These are phyloP conservation scores for Geranomyces variabilis DNA, from an alignment of 192 early-diverging fungal species.

Conservation along the genomic window DNA sequence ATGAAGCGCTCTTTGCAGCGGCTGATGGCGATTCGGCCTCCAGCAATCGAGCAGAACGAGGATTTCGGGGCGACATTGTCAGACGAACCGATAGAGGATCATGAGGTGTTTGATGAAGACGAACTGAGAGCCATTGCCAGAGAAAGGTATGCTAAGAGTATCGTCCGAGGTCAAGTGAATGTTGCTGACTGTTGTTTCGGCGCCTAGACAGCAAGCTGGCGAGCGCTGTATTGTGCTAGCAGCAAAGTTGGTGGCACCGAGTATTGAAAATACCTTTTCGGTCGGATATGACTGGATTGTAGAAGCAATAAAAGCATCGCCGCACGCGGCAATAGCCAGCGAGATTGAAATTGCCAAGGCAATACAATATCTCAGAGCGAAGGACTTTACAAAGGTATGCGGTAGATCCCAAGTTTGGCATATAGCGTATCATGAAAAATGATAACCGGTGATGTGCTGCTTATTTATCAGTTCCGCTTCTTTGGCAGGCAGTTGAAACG, in stretches of 20 bases:
- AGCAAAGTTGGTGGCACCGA: constrained; percentile 59
- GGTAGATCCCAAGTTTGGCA: no score
- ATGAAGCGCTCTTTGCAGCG: constrained; percentile 58
- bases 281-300: constrained; percentile 60
- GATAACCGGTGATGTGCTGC: background rate
- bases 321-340: constrained; percentile 52
- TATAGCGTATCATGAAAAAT: no score
- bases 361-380: constrained; percentile 57
- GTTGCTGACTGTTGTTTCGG: background rate
- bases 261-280: constrained; percentile 46
- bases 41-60: constrained; percentile 52
- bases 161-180: background rate
- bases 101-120: constrained; percentile 64
- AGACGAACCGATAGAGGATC: constrained; percentile 59
- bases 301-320: constrained; percentile 55
- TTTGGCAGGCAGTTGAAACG: constrained; percentile 52
- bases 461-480: background rate
- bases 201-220: constrained; percentile 29
- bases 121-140: constrained; percentile 53
- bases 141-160: constrained; percentile 40
- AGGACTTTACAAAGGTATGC: constrained; percentile 52
- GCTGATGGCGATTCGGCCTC: constrained; percentile 49
- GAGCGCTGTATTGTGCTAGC: constrained; percentile 57
- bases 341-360: constrained; percentile 68
- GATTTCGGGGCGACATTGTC: constrained; percentile 33